Base-by-base conservation (phyloP, 2,329 filamentous ascomycete species). In the Scedosporium boydii region DNA sequence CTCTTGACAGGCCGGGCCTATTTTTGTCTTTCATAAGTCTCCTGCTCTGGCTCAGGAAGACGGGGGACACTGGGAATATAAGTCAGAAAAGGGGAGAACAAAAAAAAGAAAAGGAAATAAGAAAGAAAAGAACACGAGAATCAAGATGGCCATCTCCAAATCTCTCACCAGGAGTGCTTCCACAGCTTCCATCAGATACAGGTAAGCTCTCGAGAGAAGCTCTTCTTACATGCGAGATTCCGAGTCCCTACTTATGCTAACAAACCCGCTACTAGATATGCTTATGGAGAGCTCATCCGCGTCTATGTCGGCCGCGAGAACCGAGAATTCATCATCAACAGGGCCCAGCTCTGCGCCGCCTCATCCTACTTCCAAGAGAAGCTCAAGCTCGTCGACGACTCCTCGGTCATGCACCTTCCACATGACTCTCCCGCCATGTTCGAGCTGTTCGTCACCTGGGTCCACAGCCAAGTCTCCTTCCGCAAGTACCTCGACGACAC, bases 371-470 rank as follows among this genome's bases (percentile, higher is more conserved):
- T 84, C 71, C 70, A 73, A 21, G 74, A 79, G 44, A 74, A 76
- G 63, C 71, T 82, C 66, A 74, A 78, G 10, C 70, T 82, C 66
- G 74, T 78, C 7, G 74, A 75, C 59, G 69, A 69, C 61, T 68
- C 72, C 29, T 68, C 73, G 55, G 72, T 72, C 6, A 68, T 76
- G 41, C 77, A 75, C 75, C 72, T 78, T 6, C 76, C 80, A 0
- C 74, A 75, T 64, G 80, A 84, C 69, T 76, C 76, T 1, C 72
- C 80, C 18, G 73, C 78, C 68, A 81, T 82, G 75, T 83, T 84
- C 67, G 76, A 78, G 66, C 73, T 83, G 42, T 82, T 83, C 67
- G 74, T 80, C 53, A 72, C 81, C 55, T 83, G 80, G 80, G 75
- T 84, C 26, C 80, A 82, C 68, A 73, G 74, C 21, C 74, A 74